phyloP scores from a whole-genome alignment of 1,284 basidiomycete species.

The Rhodotorula sp. region DNA sequence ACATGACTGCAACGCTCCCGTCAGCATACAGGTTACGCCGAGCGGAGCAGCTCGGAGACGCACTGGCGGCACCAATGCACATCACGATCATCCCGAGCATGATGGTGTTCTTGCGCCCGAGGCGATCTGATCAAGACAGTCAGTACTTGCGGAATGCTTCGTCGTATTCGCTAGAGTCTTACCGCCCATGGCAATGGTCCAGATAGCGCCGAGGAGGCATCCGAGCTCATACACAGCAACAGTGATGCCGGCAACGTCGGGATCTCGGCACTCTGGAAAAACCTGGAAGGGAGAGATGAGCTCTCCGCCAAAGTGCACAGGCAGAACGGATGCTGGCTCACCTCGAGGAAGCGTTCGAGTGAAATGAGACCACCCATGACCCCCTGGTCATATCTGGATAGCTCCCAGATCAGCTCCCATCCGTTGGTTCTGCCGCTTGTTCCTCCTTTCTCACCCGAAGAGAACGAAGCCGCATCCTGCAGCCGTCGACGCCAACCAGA shows the following conservation, averaged over 20 bases:
- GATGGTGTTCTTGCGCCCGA: constrained; percentile 59
- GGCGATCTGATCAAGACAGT: background rate
- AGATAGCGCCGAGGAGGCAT: constrained; percentile 21
- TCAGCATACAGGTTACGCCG: background rate
- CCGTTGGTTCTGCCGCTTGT: no score
- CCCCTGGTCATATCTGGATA: constrained; percentile 4
- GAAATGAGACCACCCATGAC: constrained; percentile 11
- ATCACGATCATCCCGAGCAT: constrained; percentile 59
- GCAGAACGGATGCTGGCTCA: background rate
- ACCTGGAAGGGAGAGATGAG: background rate
- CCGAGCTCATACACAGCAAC: constrained; percentile 22
- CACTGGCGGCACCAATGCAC: constrained; percentile 58
- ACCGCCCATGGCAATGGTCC: constrained; percentile 52
- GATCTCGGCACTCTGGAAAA: constrained; percentile 6
- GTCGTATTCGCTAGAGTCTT: constrained; percentile 37
- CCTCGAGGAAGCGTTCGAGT: constrained; percentile 4
- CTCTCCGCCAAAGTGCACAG: no score
- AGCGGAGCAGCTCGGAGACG: background rate
- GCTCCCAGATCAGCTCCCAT: background rate
- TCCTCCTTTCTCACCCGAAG: background rate
- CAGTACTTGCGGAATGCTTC: background rate
- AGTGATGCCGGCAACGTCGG: constrained; percentile 16
- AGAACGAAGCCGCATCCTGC: constrained; percentile 12
- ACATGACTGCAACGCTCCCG: constrained; percentile 54
- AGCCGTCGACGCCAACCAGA: constrained; percentile 2